Base-by-base conservation (phyloP, 805 yeast species). In the Grigorovia transvaalensis region DNA sequence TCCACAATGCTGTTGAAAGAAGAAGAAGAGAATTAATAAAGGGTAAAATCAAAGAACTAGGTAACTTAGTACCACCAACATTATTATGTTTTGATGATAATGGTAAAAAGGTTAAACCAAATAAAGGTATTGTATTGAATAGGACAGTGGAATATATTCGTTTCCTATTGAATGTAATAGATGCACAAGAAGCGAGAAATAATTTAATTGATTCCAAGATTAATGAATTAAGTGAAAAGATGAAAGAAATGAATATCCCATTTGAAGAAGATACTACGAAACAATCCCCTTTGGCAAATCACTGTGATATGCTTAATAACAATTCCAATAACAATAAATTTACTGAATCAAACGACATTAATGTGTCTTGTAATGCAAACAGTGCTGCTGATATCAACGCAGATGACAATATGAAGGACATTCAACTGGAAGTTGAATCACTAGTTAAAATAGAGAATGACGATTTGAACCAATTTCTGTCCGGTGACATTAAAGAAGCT, bases 1-100 rank as follows among this genome's bases (percentile, higher is more conserved):
- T 88, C 55, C 98, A 90, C 67, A 90, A 90, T 64, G 96, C 96
- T 1, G 97, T 90, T 4, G 98, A 90, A 67, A 77, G 96, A 60
- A 76, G 96, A 59, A 77, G 98, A 63, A 76, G 98, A 56, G 98
- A 91, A 66, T 74, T 88, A 59, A 90, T 90, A 62, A 89, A 90
- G 65, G 95, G 86, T 61, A 81, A 87, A 60, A 89, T 90, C 55
- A 84, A 85, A 63, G 96, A 88, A 59, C 72, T 90, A 60, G 91
- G 95, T 1, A 69, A 77, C 23, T 73, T 90, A 48, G 85, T 90
- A 1, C 97, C 97, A 1, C 91, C 88, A 0, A 74, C 85, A 2
- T 65, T 86, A 54, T 66, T 85, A 23, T 74, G 77, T 51, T 70
- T 75, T 47, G 69, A 70, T 50, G 68, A 63, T 20, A 68, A 65